These are phyloP conservation scores for Dimocarpus longan DNA, from an alignment of 345 rosid genomes.

Conservation along the genomic window DNA sequence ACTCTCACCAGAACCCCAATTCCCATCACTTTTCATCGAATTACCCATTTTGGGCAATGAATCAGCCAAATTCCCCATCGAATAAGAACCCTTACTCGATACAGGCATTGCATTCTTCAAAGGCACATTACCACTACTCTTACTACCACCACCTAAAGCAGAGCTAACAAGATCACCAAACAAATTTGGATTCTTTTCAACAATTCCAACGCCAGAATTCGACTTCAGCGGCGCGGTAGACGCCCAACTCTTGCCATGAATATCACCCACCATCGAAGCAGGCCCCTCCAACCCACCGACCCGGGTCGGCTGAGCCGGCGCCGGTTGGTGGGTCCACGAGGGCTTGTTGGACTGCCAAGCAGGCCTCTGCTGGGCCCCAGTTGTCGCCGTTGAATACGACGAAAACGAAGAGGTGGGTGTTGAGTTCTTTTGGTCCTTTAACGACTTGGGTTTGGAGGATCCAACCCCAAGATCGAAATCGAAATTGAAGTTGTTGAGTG, in stretches of 20 bases:
- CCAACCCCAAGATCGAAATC: conserved; percentile 82
- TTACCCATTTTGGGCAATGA: conserved; percentile 68
- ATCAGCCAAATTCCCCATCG: conserved; percentile 82
- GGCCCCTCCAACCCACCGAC: conserved; percentile 54
- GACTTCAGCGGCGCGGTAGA: conserved; percentile 50
- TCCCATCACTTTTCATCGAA: conserved; percentile 43
- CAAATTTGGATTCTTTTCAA: conserved; percentile 68
- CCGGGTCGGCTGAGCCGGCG: conserved; percentile 47
- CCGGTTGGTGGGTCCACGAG: conserved; percentile 88
- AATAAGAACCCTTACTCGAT: conserved; percentile 50
- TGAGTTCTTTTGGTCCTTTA: conserved; percentile 75
- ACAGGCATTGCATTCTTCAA: conserved; percentile 59
- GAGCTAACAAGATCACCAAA: conserved; percentile 90
- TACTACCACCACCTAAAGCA: conserved; percentile 69
- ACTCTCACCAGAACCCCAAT: conserved; percentile 44
- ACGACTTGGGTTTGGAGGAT: conserved; percentile 58
- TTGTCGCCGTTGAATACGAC: conserved; percentile 29
- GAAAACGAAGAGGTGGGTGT: conserved; percentile 43
- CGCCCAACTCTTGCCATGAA: conserved; percentile 84
- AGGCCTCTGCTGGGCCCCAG: conserved; percentile 59
- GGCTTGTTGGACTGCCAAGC: conserved; percentile 78
- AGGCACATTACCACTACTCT: conserved; percentile 56
- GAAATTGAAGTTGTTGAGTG: conserved; percentile 56
- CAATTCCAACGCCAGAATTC: conserved; percentile 58
- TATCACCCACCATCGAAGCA: conserved; percentile 87